Percentiles rank a stretch among this genome's conserved stretches.
Conservation (phyloP, 2,329 filamentous ascomycete genomes). For the Fonsecaea pugnacius region DNA sequence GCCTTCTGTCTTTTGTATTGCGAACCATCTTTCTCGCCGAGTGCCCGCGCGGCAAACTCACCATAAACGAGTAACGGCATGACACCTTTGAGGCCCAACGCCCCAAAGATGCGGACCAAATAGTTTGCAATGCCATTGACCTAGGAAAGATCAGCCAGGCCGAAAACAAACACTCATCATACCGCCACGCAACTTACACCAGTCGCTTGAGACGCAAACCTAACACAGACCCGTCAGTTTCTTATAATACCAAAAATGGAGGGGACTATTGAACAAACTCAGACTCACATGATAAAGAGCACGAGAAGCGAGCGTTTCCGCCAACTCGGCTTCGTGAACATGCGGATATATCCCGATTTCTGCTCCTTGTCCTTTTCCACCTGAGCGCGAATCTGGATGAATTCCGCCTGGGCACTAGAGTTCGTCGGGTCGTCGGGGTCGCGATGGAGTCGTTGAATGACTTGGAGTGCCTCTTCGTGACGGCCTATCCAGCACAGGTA, state of each 20-base stretch:
- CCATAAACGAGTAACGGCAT: conserved; percentile 51
- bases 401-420: conserved; percentile 23
- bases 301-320: conserved; percentile 23
- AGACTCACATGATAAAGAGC: conserved; percentile 23
- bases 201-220: conserved; percentile 39
- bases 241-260: conserved; percentile 7
- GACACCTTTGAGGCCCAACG: conserved; percentile 44
- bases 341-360: conserved; percentile 19
- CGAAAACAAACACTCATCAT: not conserved
- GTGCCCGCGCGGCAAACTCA: conserved; percentile 9
- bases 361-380: conserved; percentile 28
- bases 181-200: conserved; percentile 34
- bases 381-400: conserved; percentile 25
- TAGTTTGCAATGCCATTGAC: conserved; percentile 45
- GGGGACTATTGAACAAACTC: conserved; percentile 29
- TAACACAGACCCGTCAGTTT: conserved; percentile 9
- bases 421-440: conserved; percentile 14
- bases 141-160: conserved; percentile 8
- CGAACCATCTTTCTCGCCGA: not conserved
- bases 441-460: conserved; percentile 25
- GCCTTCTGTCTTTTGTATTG: not conserved
- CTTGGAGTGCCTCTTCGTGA: conserved; percentile 18
- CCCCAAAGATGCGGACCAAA: conserved; percentile 45
- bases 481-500: conserved; percentile 25
- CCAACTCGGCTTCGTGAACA: conserved; percentile 30